A percentile compares a stretch with the other conserved stretches of the same genome.
phyloP scores from a whole-genome alignment of 768 basidiomycete species.

The Mycena capillaripes region DNA sequence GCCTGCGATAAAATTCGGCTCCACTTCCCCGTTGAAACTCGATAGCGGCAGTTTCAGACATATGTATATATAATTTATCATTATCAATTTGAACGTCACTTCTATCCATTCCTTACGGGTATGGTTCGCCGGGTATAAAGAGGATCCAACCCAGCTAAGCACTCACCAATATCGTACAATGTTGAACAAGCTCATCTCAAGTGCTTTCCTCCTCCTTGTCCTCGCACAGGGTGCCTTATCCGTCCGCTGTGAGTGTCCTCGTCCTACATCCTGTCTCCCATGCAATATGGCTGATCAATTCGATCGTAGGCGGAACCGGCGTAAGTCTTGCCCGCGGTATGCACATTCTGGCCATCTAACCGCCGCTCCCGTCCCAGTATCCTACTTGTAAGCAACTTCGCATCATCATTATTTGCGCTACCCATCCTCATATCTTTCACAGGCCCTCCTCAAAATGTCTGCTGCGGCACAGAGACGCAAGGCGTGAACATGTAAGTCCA shows the following conservation, averaged over 20 bases:
- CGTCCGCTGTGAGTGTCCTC: background rate
- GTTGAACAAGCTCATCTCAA: constrained; percentile 8
- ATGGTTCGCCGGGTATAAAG: constrained; percentile 12
- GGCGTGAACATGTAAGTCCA: background rate
- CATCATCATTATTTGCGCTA: background rate
- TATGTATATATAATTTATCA: no score
- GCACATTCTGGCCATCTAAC: no score
- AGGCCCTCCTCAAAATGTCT: background rate
- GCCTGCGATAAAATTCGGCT: no score
- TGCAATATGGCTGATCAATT: background rate
- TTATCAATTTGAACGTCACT: no score
- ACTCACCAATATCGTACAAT: constrained; percentile 1
- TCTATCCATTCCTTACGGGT: no score
- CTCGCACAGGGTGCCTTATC: constrained; percentile 3
- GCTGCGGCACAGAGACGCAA: constrained; percentile 2
- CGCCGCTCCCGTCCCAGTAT: background rate
- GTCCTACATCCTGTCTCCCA: background rate
- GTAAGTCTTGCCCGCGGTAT: no score
- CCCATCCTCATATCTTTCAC: background rate
- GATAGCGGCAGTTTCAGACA: no score
- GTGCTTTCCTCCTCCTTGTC: constrained; percentile 3
- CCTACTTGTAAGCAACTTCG: background rate
- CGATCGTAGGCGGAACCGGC: no score
- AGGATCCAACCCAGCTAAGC: background rate
- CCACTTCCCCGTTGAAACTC: no score